A percentile compares a stretch with the other conserved stretches of the same genome.
Conservation (phyloP, 805 yeast species). For the Barnettozyma californica region DNA sequence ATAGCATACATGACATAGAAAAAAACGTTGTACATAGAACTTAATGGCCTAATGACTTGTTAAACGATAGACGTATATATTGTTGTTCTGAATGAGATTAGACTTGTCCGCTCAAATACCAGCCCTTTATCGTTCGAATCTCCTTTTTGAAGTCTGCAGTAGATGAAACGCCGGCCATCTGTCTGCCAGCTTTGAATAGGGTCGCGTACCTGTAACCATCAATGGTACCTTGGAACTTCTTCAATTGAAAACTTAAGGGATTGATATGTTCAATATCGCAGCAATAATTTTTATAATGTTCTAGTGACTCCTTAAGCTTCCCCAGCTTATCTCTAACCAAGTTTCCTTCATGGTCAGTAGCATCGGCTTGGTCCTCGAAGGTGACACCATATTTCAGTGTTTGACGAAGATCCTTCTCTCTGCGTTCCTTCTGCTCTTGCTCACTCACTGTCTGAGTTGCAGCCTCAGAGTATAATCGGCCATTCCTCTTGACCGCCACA, state of each 20-base stretch:
- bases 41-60: conserved; percentile 4
- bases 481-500: conserved; percentile 38
- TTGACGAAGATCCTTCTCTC: conserved; percentile 1
- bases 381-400: conserved; percentile 10
- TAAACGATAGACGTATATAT: neutral
- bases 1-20: neutral
- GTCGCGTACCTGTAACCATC: conserved; percentile 19
- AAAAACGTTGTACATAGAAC: conserved; percentile 5
- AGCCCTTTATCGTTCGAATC: conserved; percentile 36
- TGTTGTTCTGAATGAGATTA: conserved; percentile 6
- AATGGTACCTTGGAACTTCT: conserved; percentile 21
- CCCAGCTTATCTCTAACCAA: conserved; percentile 25
- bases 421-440: conserved; percentile 1
- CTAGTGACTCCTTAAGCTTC: conserved; percentile 26
- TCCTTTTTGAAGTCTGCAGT: conserved; percentile 23
- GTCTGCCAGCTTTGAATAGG: conserved; percentile 22
- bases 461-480: conserved; percentile 32
- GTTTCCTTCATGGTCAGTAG: conserved; percentile 3
- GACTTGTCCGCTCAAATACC: conserved; percentile 34
- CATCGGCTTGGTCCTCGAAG: conserved; percentile 11
- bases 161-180: conserved; percentile 16
- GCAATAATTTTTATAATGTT: conserved; percentile 22
- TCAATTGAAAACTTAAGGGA: conserved; percentile 27
- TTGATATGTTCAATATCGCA: conserved; percentile 18
- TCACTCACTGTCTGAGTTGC: conserved; percentile 22